Evolutionary conservation across 2,329 filamentous ascomycete genomes (phyloP).

Genomic region (Diaporthe eres): DNA sequence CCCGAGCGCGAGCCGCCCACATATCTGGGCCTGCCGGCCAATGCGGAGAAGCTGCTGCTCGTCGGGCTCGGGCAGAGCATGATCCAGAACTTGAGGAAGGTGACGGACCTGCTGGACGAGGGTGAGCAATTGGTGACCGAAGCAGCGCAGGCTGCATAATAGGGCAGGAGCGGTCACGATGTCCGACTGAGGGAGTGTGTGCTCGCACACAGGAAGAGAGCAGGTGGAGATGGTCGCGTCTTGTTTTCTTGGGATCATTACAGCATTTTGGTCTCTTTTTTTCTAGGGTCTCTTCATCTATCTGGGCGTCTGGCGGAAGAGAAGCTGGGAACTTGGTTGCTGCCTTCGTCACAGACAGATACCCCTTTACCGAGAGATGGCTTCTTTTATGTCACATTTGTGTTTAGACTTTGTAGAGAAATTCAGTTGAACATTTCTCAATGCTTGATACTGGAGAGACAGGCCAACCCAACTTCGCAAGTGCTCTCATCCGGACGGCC

Average conservation of each 20-base stretch:
- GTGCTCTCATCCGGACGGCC: not conserved
- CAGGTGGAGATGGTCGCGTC: not conserved
- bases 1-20: constrained; percentile 97
- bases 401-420: constrained; percentile 26
- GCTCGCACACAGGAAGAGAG: not conserved
- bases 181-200: not conserved
- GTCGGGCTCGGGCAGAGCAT: constrained; percentile 89
- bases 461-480: not conserved
- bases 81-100: constrained; percentile 85
- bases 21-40: constrained; percentile 92
- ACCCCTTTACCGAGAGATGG: constrained; percentile 31
- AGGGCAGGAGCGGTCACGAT: not conserved
- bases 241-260: not conserved
- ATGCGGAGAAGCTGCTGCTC: constrained; percentile 95
- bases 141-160: constrained; percentile 48
- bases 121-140: constrained; percentile 91
- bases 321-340: constrained; percentile 14
- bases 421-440: not conserved
- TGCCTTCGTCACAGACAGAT: constrained; percentile 35
- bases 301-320: constrained; percentile 32
- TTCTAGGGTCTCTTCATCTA: constrained; percentile 24
- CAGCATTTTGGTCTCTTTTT: not conserved
- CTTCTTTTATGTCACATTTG: constrained; percentile 32
- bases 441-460: not conserved
- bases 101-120: constrained; percentile 91